Conservation (phyloP, 495 filamentous ascomycete species). For the Sphaerosporella brunnea region DNA sequence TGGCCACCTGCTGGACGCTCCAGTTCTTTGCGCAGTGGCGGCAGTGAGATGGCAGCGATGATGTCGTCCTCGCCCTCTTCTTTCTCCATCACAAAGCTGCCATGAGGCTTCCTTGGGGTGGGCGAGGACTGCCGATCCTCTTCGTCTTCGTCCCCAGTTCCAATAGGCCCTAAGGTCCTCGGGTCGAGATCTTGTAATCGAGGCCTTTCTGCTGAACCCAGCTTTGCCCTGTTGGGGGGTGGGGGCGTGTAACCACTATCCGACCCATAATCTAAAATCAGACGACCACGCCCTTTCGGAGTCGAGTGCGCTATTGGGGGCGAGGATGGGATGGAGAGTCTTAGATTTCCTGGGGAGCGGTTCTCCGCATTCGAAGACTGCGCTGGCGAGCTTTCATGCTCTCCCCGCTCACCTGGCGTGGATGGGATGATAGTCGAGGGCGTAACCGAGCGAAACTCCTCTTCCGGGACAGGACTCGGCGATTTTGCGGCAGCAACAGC, state of each 20-base stretch:
- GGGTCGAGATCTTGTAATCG: slow-evolving; percentile 19
- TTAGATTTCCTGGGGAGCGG: slow-evolving; percentile 5
- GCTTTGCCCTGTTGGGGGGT: not conserved
- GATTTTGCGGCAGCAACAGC: not conserved
- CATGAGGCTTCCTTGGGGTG: slow-evolving; percentile 9
- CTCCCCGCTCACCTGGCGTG: not conserved
- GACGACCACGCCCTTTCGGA: slow-evolving; percentile 3
- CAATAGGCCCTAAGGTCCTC: slow-evolving; percentile 17
- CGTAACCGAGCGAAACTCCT: not conserved
- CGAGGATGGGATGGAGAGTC: slow-evolving; percentile 14
- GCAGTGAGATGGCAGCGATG: not conserved
- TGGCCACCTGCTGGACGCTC: not conserved
- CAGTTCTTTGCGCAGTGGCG: not conserved
- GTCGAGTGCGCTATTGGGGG: slow-evolving; percentile 14
- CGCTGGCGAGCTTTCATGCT: not conserved
- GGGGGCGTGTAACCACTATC: slow-evolving; percentile 22
- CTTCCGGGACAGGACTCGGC: not conserved
- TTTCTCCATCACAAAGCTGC: not conserved
- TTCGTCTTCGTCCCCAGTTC: slow-evolving; percentile 5
- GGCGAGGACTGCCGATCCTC: slow-evolving; percentile 9
- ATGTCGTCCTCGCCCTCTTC: not conserved
- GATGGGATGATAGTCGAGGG: not conserved
- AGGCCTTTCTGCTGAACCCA: slow-evolving; percentile 14
- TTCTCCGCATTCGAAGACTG: slow-evolving; percentile 23
- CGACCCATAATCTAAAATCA: slow-evolving; percentile 15